Evolutionary conservation across 1,284 basidiomycete species (phyloP), one percentile per base, ranked within the genome.

Genomic region (Heliocybe sulcata): DNA sequence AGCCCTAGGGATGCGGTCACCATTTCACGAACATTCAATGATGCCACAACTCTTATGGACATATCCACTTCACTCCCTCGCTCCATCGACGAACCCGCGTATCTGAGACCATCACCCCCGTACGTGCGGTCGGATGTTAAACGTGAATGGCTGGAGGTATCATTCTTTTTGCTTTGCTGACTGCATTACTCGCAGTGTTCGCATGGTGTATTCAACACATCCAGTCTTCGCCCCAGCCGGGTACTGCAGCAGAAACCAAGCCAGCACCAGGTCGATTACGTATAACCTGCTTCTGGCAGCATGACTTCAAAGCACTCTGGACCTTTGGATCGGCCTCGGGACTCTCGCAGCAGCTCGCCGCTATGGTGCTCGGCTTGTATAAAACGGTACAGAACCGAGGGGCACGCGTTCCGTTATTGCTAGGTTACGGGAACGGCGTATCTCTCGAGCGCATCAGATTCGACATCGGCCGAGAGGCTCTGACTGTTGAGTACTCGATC

Each of bases 1-100:
- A 97, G 92, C 62, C 91, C 94, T 6, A 77, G 94, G 61, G 94
- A 97, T 65, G 84, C 92, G n/a, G 88, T 97, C 33, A 94, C 92
- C 11, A 95, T 97, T 60, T 91, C 92, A 53, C 85, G 91, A 59
- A 85, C 90, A 27, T 84, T 92, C 63, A 80, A 85, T 60, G 92
- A 95, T 68, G 72, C 85, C 27, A 81, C 85, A 2, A 94, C 92
- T 9, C 76, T 98, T 54, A 85, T 99, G 69, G 90, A 96, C 69
- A 87, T 98, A 54, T 87, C 95, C 2, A 97, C 95, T 2, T 98
- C 95, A n/a, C 77, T 99, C 20, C 96, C 96, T 54, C 87, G 94
- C 42, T 94, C 93, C 33, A 68, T 80, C 26, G 94, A 98, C 64
- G 95, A 98, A 65, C 96, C 97, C 1, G 83, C 89, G 16, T 99